Base-by-base conservation (phyloP, 73 alveolate genomes). In the Stentor roeselii region DNA sequence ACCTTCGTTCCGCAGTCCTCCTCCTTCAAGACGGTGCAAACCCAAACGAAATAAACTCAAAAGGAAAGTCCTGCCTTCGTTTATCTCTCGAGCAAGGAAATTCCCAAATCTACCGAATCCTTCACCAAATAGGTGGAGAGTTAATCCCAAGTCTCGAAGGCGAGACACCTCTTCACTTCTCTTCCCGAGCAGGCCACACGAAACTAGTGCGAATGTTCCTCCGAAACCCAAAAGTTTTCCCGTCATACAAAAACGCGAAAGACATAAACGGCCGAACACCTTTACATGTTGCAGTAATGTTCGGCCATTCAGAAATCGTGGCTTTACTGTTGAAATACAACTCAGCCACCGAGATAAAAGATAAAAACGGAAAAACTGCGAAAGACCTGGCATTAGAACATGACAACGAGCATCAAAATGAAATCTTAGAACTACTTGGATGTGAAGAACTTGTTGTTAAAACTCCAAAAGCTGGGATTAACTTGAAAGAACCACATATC, bases 11-110 rank as follows among this genome's bases (percentile, higher is more conserved):
- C n/a, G 74, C 74, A 58, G 74, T 31, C 74, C 15, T 21, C 15
- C 27, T 21, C 27, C 74, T 58, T 58, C 74, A 58, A 58, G 74
- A n/a, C 0, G 74, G 74, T 58, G 74, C 74, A 58, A 58, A 58
- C 2, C 74, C 74, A 0, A 58, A 58, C 74, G 74, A n/a, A 58
- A 58, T 21, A 58, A 31, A 58, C 27, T 58, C 74, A 58, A 58
- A 58, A 58, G 74, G 74, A n/a, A n/a, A 31, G 15, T 58, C 74
- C 15, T 58, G 74, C 2, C 74, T 58, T 21, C 74, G 74, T 21
- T 21, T 58, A 58, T n/a, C 74, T 58, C 74, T 58, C 74, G 74
- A 58, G 74, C 15, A 58, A 21, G 74, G 74, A 58, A 31, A 58
- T 31, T n/a, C 27, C 1, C 35, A 58, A 0, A 21, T 58, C 15